A percentile compares a stretch with the other conserved stretches of the same genome.
Conservation (phyloP, 805 yeast genomes). For the Barnettozyma siamensis region DNA sequence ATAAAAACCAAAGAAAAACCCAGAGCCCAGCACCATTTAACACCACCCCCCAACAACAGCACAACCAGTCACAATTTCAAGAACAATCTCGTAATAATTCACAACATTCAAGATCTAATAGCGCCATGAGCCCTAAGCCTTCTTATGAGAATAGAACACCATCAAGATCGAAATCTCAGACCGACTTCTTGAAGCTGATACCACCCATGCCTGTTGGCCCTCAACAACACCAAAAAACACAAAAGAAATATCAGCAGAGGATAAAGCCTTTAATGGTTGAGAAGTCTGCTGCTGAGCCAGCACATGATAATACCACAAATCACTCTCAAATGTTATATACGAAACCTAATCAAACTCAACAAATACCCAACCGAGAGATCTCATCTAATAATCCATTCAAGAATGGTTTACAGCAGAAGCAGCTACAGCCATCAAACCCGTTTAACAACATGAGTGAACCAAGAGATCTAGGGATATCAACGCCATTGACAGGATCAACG, state of each 20-base stretch:
- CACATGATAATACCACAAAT: too few species aligned
- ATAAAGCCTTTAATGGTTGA: neutral
- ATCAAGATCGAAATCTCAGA: constrained; percentile 3
- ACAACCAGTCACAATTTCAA: neutral
- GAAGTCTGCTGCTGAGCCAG: too few species aligned
- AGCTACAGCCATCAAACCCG: constrained; percentile 10
- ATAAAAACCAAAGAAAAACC: neutral
- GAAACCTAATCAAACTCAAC: too few species aligned
- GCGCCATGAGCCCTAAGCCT: neutral
- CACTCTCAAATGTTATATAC: too few species aligned
- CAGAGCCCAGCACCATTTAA: neutral
- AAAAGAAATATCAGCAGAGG: neutral
- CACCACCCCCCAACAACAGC: constrained; percentile 1
- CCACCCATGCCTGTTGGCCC: constrained; percentile 24
- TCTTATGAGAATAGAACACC: neutral
- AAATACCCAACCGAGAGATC: too few species aligned
- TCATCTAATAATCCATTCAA: too few species aligned
- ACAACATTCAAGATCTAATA: constrained; percentile 4
- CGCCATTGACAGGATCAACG: constrained; percentile 8
- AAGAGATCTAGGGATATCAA: constrained; percentile 4
- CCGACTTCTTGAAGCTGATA: constrained; percentile 23
- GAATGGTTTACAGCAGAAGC: constrained; percentile 1
- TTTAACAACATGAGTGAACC: constrained; percentile 8
- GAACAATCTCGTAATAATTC: neutral
- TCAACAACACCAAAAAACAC: constrained; percentile 1